These are phyloP conservation scores for Zizania latifolia DNA, from an alignment of 176 grass and related monocot genomes.

Conservation along the genomic window DNA sequence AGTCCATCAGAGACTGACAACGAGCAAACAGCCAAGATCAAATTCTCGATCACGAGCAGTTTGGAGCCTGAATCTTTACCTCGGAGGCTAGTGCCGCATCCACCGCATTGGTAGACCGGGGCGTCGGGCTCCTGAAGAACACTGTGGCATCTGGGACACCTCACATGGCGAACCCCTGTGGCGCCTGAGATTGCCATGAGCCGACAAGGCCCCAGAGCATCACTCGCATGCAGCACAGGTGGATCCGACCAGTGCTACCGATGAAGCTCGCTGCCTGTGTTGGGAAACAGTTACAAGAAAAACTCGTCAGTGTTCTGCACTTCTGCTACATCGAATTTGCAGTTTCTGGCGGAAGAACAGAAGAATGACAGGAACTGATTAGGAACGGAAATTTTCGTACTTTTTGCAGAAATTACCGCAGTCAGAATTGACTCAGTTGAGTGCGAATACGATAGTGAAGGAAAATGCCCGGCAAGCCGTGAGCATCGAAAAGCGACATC, in stretches of 20 bases:
- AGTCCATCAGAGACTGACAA: constrained; percentile 23
- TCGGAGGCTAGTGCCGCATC: constrained; percentile 56
- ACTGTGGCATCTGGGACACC: constrained; percentile 60
- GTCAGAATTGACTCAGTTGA: not conserved
- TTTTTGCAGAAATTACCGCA: not conserved
- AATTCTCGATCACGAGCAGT: not conserved
- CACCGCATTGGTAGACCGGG: constrained; percentile 80
- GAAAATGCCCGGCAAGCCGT: too few relatives aligned
- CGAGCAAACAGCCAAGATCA: not conserved
- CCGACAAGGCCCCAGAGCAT: constrained; percentile 18
- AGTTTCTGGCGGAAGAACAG: not conserved
- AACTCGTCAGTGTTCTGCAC: constrained; percentile 5
- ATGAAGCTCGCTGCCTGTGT: not conserved
- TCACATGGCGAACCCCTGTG: constrained; percentile 42
- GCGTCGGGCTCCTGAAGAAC: constrained; percentile 57
- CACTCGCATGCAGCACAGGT: too few relatives aligned
- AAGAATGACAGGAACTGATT: too few relatives aligned
- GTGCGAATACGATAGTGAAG: too few relatives aligned
- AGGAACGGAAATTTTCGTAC: too few relatives aligned
- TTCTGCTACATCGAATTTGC: not conserved
- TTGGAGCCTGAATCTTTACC: constrained; percentile 31
- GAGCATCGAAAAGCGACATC: constrained; percentile 7
- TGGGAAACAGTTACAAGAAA: not conserved
- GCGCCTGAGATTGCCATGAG: constrained; percentile 41
- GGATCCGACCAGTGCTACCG: not conserved